Evolutionary conservation across 805 yeast species (phyloP), one percentile per base, ranked within the genome.

Genomic region (Kodamaea hsintzibuensis): DNA sequence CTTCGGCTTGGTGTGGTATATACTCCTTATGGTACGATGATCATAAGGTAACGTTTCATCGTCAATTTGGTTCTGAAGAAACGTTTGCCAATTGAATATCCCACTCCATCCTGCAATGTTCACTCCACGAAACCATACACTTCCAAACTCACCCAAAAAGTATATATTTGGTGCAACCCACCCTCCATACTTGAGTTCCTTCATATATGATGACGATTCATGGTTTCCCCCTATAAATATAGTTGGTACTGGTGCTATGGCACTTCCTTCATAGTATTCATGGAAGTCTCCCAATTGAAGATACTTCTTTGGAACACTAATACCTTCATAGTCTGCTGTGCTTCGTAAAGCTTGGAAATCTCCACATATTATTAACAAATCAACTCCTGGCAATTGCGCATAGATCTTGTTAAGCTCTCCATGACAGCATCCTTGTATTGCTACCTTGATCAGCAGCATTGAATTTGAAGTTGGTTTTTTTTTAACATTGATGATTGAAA

Each of bases 201-300:
- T 74, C 57, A 95, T 65, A 65, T 88, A 89, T 55, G 85, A 83
- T 54, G 96, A 89, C 3, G 95, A 85, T 65, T 95, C 99, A 64
- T 95, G 99, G 69, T 95, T 95, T 0, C 99, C 99, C 2, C 99
- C 98, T 42, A 95, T 83, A 60, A 93, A 88, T 0, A 95, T 60
- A 0, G 98, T 93, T 33, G 84, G 69, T 1, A 87, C 77, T 0
- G 97, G 97, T 0, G 97, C 96, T 27, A 51, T 67, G 47, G 70
- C 73, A 16, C 62, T 58, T 0, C 93, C 90, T 0, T 64, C 65
- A 62, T 89, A 89, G 66, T 91, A 93, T 19, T 80, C 72, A 44
- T 81, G 83, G 67, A 93, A 95, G 61, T 93, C 97, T 1, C 97
- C 97, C 60, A 91, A 63, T 42, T 67, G 68, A 45, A 81, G 78